Base-by-base conservation (phyloP, 2,329 filamentous ascomycete genomes). In the Fusarium circinatum region DNA sequence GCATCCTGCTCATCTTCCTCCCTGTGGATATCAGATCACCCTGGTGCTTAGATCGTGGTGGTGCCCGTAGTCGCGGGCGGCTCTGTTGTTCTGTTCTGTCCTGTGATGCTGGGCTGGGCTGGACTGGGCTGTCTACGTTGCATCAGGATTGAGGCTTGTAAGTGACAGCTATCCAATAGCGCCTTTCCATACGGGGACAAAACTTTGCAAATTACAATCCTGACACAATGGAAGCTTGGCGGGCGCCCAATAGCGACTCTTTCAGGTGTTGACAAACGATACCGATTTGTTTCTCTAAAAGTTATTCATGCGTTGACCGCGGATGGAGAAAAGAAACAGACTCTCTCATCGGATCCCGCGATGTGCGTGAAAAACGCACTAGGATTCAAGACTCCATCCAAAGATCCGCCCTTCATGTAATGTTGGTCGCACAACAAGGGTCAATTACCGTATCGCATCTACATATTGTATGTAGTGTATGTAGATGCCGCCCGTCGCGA, bases 131-230 rank as follows among this genome's bases (percentile, higher is more conserved):
- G 54, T 26, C 28, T 22, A 55, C 48, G 70, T 62, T 59, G 60
- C 57, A 67, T 61, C 36, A 55, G 62, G 36, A 52, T 58, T 61
- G 65, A 69, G 73, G 68, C 68, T 71, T 73, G 64, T 71, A 72
- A 74, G 71, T 74, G 70, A 68, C 49, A 51, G 49, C 67, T n/a
- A 49, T 70, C 65, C 67, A 70, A 70, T 62, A 45, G 68, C 58
- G 59, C 44, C 48, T 48, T 65, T 39, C 45, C 28, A 58, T 60
- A 63, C 54, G 57, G 59, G 52, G 42, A 51, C 63, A 47, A 67
- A 62, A 48, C 42, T 52, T 59, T 70, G 45, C 51, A 65, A 52
- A 48, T 55, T 68, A 57, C 42, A 61, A 44, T 57, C 55, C 48
- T 38, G 22, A 30, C 51, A 41, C 36, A 57, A 54, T 54, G 38